Conservation (phyloP, 441 rosid species). For the Populus hybrid region DNA sequence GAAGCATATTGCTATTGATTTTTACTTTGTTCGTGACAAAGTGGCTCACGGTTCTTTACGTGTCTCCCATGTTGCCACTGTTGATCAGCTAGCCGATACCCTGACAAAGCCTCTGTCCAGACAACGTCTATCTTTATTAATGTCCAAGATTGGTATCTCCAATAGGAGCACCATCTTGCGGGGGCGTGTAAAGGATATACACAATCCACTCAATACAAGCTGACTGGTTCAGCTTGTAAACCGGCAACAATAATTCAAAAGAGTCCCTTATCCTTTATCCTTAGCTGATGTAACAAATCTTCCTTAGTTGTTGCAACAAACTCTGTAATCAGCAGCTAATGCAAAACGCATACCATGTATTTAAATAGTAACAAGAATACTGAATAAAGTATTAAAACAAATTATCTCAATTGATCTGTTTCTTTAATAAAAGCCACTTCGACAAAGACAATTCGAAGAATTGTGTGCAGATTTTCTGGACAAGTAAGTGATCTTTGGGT, state of each 20-base stretch:
- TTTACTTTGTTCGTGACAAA: not conserved
- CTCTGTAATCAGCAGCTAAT: too few species aligned
- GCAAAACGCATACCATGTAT: too few species aligned
- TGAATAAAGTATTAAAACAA: too few species aligned
- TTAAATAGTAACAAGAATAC: too few species aligned
- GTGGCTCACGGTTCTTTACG: not conserved
- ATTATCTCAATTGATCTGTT: too few species aligned
- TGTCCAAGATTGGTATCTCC: not conserved
- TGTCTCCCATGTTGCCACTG: not conserved
- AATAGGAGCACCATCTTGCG: conserved; percentile 3
- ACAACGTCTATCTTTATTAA: not conserved
- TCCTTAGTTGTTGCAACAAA: too few species aligned
- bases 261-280: too few species aligned
- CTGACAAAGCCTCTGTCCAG: not conserved
- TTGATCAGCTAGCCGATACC: not conserved
- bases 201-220: too few species aligned
- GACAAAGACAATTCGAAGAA: conserved; percentile 56
- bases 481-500: conserved; percentile 23
- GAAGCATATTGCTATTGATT: conserved; percentile 2
- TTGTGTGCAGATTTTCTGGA: conserved; percentile 81
- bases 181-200: not conserved
- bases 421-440: conserved; percentile 36
- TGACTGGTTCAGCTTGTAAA: too few species aligned
- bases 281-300: too few species aligned
- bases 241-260: too few species aligned